Base-by-base conservation (phyloP, 2,329 filamentous ascomycete genomes). In the Sarocladium kiliense region DNA sequence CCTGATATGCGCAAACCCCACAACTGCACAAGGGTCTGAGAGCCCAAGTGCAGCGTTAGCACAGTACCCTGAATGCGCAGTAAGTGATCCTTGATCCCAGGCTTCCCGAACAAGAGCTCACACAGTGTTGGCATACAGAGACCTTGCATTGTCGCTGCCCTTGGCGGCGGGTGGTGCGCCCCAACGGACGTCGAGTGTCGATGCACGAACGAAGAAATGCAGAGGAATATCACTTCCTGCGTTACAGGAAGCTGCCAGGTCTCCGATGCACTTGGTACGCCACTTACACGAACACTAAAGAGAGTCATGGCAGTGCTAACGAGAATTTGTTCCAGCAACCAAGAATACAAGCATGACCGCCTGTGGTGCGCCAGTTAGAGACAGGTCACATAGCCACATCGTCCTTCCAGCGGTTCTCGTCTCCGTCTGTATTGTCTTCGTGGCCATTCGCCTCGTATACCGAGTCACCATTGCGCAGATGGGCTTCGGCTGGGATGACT, bases 371-470 rank as follows among this genome's bases (percentile, higher is more conserved):
- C 62, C 56, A 10, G 42, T 62, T 18, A 58, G 58, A 5, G 61
- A 68, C 56, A 69, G 67, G 57, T 68, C 47, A 59, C 59, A 62
- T 18, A 62, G 68, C 34, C 63, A 69, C 42, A 57, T 68, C 19
- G 65, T 62, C n/a, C 62, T 70, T 3, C 60, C 66, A 58, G 56
- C 61, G 58, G 27, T 57, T 58, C 58, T 71, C 45, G 67, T 62
- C 53, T 62, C 66, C 14, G 62, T 74, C 21, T 66, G 70, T 7
- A 68, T 63, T 30, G 60, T 68, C 49, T 67, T 73, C 47, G 63
- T 76, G 25, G 55, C 67, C 4, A 57, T 70, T 18, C 75, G 76
- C n/a, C 64, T 75, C 6, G 59, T 60, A 2, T 67, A 66, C 50
- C 69, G 66, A 26, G 54, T 66, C n/a, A 37, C 49, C 21, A 47